Evolutionary conservation across 2,329 filamentous ascomycete species (phyloP).

Genomic region (Pseudogymnoascus sp.): DNA sequence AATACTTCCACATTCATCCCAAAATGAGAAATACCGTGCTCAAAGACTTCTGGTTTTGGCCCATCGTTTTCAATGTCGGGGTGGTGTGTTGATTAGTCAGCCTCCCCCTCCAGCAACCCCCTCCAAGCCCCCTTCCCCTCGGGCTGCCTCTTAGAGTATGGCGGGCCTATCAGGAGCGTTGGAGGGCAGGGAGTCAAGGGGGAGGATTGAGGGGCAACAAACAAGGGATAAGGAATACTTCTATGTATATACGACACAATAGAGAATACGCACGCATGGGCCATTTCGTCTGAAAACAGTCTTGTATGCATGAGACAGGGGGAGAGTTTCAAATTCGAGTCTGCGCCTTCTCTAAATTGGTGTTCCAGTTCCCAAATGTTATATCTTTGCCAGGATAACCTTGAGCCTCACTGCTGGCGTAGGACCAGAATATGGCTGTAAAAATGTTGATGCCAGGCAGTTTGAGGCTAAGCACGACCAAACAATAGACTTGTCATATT

Average conservation of each 20-base stretch:
- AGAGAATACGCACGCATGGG: background rate
- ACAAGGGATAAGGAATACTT: background rate
- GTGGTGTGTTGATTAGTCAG: background rate
- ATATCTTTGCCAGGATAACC: background rate
- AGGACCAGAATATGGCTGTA: background rate
- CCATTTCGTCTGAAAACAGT: background rate
- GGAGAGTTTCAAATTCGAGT: background rate
- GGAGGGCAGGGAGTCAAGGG: background rate
- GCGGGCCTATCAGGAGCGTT: background rate
- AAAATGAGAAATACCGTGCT: constrained; percentile 5
- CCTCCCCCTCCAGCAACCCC: no score
- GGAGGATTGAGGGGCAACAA: constrained; percentile 1
- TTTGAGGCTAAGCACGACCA: background rate
- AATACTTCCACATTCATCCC: background rate
- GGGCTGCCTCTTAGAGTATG: background rate
- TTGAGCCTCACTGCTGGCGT: background rate
- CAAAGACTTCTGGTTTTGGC: background rate
- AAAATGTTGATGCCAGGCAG: background rate
- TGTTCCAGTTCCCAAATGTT: background rate
- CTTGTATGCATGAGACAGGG: background rate
- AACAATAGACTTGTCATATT: constrained; percentile 7
- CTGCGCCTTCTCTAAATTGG: background rate
- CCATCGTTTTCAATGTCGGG: background rate
- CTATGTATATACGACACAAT: background rate
- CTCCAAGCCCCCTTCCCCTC: background rate